Percentiles rank a stretch among this genome's conserved stretches.
Conservation (phyloP, 148 eudicot species). For the Polygonum maritimum region DNA sequence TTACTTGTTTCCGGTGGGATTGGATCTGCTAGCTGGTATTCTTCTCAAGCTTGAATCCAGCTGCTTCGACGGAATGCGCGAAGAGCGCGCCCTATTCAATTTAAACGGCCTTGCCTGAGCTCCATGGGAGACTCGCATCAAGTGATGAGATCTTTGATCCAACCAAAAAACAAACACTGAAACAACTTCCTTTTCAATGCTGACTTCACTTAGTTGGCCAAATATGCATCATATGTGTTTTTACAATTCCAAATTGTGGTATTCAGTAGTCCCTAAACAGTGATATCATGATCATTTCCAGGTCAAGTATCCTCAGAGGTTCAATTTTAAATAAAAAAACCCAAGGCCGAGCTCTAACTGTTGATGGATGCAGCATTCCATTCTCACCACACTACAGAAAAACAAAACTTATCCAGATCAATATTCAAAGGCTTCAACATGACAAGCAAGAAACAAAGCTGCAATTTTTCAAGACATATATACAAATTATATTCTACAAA, state of each 20-base stretch:
- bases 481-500: not conserved
- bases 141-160: too few relatives aligned
- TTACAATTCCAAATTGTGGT: not conserved
- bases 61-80: not conserved
- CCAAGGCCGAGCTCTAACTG: not conserved
- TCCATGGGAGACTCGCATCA: not conserved
- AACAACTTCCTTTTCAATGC: too few relatives aligned
- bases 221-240: too few relatives aligned
- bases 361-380: slow-evolving; percentile 1
- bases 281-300: slow-evolving; percentile 12
- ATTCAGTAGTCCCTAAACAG: not conserved
- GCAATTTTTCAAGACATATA: not conserved
- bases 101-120: not conserved
- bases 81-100: not conserved
- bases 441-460: not conserved
- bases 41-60: not conserved
- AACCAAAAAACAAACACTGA: too few relatives aligned
- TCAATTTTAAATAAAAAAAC: slow-evolving; percentile 24
- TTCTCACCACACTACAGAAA: not conserved
- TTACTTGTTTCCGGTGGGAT: slow-evolving; percentile 1
- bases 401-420: not conserved
- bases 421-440: not conserved
- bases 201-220: too few relatives aligned
- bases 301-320: slow-evolving; percentile 75
- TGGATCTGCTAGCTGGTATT: not conserved